These are phyloP conservation scores for Nissolia schottii DNA, from an alignment of 306 rosid species.

Conservation along the genomic window DNA sequence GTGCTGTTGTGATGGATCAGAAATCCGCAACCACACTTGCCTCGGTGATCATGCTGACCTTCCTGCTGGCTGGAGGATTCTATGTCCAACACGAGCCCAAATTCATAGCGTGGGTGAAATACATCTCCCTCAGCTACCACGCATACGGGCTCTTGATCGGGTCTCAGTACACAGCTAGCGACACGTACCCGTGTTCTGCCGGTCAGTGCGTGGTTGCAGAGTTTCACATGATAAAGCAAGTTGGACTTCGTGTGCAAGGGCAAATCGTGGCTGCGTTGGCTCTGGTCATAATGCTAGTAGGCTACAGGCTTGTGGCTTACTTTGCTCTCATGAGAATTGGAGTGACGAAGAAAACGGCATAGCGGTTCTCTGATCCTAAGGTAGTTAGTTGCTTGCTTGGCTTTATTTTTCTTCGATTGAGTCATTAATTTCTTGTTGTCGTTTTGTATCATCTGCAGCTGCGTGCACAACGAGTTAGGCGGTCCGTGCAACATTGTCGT, in stretches of 20 bases:
- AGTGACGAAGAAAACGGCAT: slow-evolving; percentile 18
- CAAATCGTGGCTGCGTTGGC: slow-evolving; percentile 30
- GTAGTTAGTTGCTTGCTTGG: no score
- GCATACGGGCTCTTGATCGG: slow-evolving; percentile 50
- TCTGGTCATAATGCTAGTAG: slow-evolving; percentile 43
- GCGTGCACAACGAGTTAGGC: no score
- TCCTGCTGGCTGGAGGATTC: slow-evolving; percentile 52
- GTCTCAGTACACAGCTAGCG: slow-evolving; percentile 41
- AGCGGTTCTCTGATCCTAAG: no score
- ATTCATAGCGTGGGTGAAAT: slow-evolving; percentile 59
- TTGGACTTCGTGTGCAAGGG: slow-evolving; percentile 41
- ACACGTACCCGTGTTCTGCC: slow-evolving; percentile 44
- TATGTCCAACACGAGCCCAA: slow-evolving; percentile 59
- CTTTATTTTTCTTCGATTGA: no score
- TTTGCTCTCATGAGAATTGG: slow-evolving; percentile 52
- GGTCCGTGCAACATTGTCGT: no score
- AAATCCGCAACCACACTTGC: slow-evolving; percentile 53
- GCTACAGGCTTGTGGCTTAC: slow-evolving; percentile 52
- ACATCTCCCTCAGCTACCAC: slow-evolving; percentile 43
- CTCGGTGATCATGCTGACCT: slow-evolving; percentile 57
- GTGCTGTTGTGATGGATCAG: slow-evolving; percentile 55
- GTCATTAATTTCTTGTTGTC: no score
- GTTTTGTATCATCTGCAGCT: no score
- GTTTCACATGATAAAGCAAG: slow-evolving; percentile 41
- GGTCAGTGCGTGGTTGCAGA: slow-evolving; percentile 38